Evolutionary conservation across 306 rosid species (phyloP), one percentile per base, ranked within the genome.

Genomic region (Fagus sylvatica): DNA sequence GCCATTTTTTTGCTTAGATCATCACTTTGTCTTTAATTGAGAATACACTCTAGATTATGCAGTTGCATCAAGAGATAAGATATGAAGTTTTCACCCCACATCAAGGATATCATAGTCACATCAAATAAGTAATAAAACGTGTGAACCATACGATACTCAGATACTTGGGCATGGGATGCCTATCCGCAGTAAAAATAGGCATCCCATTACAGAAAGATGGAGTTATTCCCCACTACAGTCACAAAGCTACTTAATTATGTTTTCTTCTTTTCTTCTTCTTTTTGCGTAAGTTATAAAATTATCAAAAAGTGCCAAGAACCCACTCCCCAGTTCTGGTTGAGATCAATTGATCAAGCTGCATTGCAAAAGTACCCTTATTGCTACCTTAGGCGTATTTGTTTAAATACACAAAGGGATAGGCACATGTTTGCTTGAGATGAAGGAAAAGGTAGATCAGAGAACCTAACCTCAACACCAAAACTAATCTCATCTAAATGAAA

Each of bases 361-460:
- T 36, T 19, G 48, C 5, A 15, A 78, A 78, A 32, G 49, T 5
- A 62, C 67, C 41, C 37, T 40, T 33, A 66, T 65, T 10, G 76
- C n/a, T 62, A 59, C 56, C 10, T 57, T 59, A 56, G n/a, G 11
- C 28, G 34, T 9, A 74, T 65, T 30, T 69, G 62, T 71, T 75
- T 4, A 78, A 17, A 19, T 2, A 60, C 59, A 56, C 56, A 62
- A 68, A 49, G 48, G 48, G 61, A 75, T 57, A 46, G 15, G 51
- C 51, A 46, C 15, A 46, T 68, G 49, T 46, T 40, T 16, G 41
- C 51, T 34, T 53, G 7, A 42, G 75, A 79, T 59, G 46, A 22
- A 6, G 46, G 70, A 28, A 32, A 79, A 56, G 53, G 40, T 49
- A 61, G 84, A 80, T 69, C 80, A 70, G 53, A 7, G 36, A 37